Conservation (phyloP, 2,329 filamentous ascomycete genomes). For the Sclerotinia glacialis region DNA sequence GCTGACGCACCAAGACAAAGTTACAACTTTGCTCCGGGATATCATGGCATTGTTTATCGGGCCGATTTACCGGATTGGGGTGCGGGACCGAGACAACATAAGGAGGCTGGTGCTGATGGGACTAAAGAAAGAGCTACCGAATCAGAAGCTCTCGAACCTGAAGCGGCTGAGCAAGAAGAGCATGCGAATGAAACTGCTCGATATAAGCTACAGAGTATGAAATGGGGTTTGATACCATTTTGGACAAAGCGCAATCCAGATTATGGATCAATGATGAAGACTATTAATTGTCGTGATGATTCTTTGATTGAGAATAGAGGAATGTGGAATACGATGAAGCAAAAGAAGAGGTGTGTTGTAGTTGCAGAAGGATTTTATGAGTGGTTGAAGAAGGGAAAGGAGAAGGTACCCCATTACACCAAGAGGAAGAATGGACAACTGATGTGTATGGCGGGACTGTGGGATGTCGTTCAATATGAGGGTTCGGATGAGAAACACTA, state of each 20-base stretch:
- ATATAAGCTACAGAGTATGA: slow-evolving; percentile 89
- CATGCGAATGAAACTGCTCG: slow-evolving; percentile 42
- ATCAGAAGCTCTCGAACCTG: slow-evolving; percentile 7
- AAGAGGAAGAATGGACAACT: slow-evolving; percentile 77
- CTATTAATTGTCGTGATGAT: slow-evolving; percentile 94
- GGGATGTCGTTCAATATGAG: slow-evolving; percentile 83
- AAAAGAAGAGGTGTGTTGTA: slow-evolving; percentile 81
- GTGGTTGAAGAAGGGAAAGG: slow-evolving; percentile 81
- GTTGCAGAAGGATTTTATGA: slow-evolving; percentile 93
- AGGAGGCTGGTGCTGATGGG: slow-evolving; percentile 33
- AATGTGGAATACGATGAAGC: slow-evolving; percentile 93
- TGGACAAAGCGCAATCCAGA: slow-evolving; percentile 85
- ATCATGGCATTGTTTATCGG: slow-evolving; percentile 81
- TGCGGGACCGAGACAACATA: slow-evolving; percentile 43
- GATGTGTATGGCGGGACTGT: slow-evolving; percentile 83
- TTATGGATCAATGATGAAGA: slow-evolving; percentile 75
- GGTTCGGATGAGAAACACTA: slow-evolving; percentile 69
- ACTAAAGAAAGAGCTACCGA: slow-evolving; percentile 30
- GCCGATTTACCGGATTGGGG: slow-evolving; percentile 65
- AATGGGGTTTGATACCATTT: slow-evolving; percentile 91
- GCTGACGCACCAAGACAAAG: slow-evolving; percentile 60
- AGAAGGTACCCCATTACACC: slow-evolving; percentile 81
- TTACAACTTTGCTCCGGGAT: slow-evolving; percentile 91
- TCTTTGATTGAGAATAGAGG: slow-evolving; percentile 72
- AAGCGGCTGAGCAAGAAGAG: slow-evolving; percentile 18